Conservation (phyloP, 768 basidiomycete genomes). For the Amanita pseudoporphyria region DNA sequence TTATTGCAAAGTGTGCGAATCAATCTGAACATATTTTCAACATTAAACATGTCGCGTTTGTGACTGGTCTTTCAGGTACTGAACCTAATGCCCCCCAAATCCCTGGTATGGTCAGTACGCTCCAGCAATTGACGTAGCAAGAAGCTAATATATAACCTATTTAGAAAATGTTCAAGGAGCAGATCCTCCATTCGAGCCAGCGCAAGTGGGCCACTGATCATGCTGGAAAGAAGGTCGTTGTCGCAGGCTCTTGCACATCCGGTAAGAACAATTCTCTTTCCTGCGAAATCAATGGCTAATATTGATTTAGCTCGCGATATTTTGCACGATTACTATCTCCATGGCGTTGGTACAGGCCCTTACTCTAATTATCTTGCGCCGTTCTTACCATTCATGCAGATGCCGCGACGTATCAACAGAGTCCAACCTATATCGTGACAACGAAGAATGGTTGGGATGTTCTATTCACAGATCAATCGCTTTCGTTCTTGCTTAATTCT, state of each 20-base stretch:
- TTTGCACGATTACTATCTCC: conserved; percentile 22
- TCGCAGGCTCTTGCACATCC: conserved; percentile 51
- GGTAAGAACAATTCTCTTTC: conserved; percentile 17
- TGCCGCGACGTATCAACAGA: conserved; percentile 2
- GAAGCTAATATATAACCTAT: neutral
- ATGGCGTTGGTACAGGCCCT: neutral
- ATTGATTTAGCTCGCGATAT: conserved; percentile 28
- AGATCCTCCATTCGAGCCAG: conserved; percentile 39
- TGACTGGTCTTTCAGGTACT: conserved; percentile 33
- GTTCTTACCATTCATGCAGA: neutral
- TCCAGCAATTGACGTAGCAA: no score
- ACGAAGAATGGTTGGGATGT: conserved; percentile 18
- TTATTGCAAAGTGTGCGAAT: conserved; percentile 26
- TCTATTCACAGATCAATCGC: conserved; percentile 15
- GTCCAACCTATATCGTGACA: conserved; percentile 1
- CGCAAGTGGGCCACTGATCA: conserved; percentile 15
- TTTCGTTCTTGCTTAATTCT: neutral
- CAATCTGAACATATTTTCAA: conserved; percentile 25
- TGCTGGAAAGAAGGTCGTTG: neutral
- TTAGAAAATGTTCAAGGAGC: conserved; percentile 39
- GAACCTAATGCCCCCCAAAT: conserved; percentile 34
- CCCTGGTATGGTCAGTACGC: conserved; percentile 26
- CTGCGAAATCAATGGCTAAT: neutral
- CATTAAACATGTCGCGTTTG: conserved; percentile 46
- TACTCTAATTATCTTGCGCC: neutral